phyloP scores from a whole-genome alignment of 345 rosid genomes.

The Boechera retrofracta region DNA sequence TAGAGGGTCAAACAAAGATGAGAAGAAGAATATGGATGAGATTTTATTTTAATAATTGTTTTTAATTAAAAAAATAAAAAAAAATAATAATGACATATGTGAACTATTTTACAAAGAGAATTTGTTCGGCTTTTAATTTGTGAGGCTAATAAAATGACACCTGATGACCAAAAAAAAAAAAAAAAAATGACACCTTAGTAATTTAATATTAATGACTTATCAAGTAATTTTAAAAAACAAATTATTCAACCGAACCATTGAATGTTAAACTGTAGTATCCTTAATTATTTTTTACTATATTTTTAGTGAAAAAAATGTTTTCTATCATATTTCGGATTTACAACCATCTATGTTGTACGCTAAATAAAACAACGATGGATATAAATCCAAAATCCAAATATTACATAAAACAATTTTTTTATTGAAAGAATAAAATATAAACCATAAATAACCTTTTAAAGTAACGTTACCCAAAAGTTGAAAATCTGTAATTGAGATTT shows the following conservation, averaged over 20 bases:
- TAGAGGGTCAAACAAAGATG: neutral
- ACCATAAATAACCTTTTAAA: neutral
- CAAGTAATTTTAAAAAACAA: neutral
- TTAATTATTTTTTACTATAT: neutral
- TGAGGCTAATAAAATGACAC: neutral
- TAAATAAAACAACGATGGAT: neutral
- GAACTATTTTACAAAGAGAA: neutral
- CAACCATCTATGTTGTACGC: neutral
- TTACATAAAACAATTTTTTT: neutral
- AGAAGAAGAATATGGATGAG: neutral
- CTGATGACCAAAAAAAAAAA: too few relatives aligned
- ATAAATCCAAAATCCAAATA: neutral
- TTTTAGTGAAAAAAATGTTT: neutral
- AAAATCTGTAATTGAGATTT: conserved; percentile 34
- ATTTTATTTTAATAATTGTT: neutral
- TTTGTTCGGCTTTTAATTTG: neutral
- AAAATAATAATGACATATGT: neutral
- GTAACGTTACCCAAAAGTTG: conserved; percentile 32
- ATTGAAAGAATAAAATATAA: neutral
- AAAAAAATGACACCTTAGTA: neutral
- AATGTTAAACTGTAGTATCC: neutral
- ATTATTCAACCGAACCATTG: neutral
- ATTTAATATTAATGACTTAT: neutral
- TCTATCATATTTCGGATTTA: neutral
- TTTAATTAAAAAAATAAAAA: neutral